Conservation (phyloP, 2,329 filamentous ascomycete species). For the Aspergillus phoenicis region DNA sequence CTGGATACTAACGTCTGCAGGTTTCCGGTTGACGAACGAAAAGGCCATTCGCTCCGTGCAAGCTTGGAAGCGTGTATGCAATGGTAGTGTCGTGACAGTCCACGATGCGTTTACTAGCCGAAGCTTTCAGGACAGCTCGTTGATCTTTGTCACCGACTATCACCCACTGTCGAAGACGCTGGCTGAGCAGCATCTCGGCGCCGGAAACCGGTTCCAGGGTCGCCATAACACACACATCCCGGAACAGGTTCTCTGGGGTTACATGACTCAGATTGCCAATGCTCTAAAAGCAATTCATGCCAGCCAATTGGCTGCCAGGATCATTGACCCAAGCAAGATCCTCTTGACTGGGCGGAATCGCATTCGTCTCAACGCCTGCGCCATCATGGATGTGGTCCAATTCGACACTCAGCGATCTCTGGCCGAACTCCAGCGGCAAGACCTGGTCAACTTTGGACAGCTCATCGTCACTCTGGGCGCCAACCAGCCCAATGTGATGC, state of each 20-base stretch:
- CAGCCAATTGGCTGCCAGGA: slow-evolving; percentile 77
- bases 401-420: slow-evolving; percentile 71
- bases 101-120: slow-evolving; percentile 92
- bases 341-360: slow-evolving; percentile 88
- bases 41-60: slow-evolving; percentile 83
- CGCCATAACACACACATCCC: slow-evolving; percentile 56
- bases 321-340: slow-evolving; percentile 85
- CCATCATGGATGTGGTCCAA: slow-evolving; percentile 85
- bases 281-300: slow-evolving; percentile 84
- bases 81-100: slow-evolving; percentile 78
- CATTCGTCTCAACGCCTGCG: slow-evolving; percentile 83
- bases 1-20: slow-evolving; percentile 40
- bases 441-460: slow-evolving; percentile 80
- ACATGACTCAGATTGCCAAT: slow-evolving; percentile 87
- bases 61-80: slow-evolving; percentile 84
- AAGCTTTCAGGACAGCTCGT: slow-evolving; percentile 89
- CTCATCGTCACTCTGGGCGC: slow-evolving; percentile 81
- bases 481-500: slow-evolving; percentile 60
- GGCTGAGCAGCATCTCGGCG: slow-evolving; percentile 69
- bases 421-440: slow-evolving; percentile 80
- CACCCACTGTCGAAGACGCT: slow-evolving; percentile 89
- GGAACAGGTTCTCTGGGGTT: slow-evolving; percentile 84
- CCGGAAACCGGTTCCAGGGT: slow-evolving; percentile 44
- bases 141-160: slow-evolving; percentile 93
- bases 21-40: slow-evolving; percentile 85